Base-by-base conservation (phyloP, 768 basidiomycete species). In the Mycena olivaceomarginata region DNA sequence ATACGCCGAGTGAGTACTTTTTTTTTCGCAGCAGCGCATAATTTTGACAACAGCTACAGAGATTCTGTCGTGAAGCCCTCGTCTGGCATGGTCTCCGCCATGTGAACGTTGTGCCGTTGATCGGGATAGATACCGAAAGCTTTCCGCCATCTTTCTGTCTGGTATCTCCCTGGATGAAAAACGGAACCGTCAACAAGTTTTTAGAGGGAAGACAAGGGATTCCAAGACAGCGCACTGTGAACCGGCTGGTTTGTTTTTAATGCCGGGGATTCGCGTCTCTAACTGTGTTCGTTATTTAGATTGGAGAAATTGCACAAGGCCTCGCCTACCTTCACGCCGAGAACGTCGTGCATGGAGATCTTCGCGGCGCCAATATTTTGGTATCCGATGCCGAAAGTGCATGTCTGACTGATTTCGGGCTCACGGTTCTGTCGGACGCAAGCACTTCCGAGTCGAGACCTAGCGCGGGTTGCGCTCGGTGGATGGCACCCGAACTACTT, bases 111-210 rank as follows among this genome's bases (percentile, higher is more conserved):
- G 67, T 83, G 11, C 81, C 80, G 0, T 70, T 83, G 37, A 72
- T 79, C 43, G 82, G 82, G 7, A 77, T 83, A 25, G 75, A 78
- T 46, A 72, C 62, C 15, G 76, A 79, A 16, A 53, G 68, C 10
- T 82, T 82, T 70, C 22, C 69, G 4, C 77, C 81, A 0, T 65
- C 46, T 0, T 65, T 80, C 25, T 81, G 80, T 62, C 53, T 83
- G 60, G 78, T 83, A 22, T 82, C 82, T 16, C 83, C 82, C 0
- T 83, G 81, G 80, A 82, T 83, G 83, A 63, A 79, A 20, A 82
- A 83, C 70, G 82, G 83, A 6, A 82, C 78, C 8, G 78, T 82
- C 0, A 77, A 75, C 22, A 66, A 67, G 7, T 82, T 78, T 62
- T 64, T 82, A 8, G 71, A 77, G 25, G 67, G 62, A 18, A 60